Percentiles rank a stretch among this genome's conserved stretches.
phyloP scores from a whole-genome alignment of 352 stramenopile species.

The Blastocystis sp. region DNA sequence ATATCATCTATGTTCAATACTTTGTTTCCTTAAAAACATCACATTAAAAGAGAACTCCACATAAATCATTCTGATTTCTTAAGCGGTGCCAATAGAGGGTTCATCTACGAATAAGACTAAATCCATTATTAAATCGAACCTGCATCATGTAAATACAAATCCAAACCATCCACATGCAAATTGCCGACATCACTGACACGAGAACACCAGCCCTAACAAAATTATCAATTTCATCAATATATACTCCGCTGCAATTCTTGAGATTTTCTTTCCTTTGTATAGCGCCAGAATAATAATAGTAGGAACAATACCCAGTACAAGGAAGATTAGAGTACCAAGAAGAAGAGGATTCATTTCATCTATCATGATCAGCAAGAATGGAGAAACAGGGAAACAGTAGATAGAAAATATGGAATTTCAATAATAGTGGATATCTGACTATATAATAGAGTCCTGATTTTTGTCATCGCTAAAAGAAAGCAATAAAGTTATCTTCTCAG shows the following conservation, averaged over 20 bases:
- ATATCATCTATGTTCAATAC: not conserved
- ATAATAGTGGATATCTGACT: no score
- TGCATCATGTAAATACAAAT: slow-evolving; percentile 68
- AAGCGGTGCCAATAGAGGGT: slow-evolving; percentile 7
- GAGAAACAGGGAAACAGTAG: slow-evolving; percentile 39
- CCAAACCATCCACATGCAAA: slow-evolving; percentile 67
- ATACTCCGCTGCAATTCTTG: slow-evolving; percentile 23
- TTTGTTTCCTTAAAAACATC: not conserved
- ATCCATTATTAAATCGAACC: not conserved
- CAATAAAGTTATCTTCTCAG: no score
- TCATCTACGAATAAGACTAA: slow-evolving; percentile 14
- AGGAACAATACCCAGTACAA: slow-evolving; percentile 4
- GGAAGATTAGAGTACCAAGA: slow-evolving; percentile 29
- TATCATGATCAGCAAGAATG: not conserved
- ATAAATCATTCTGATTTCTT: slow-evolving; percentile 54
- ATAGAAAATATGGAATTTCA: no score
- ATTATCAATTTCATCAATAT: not conserved
- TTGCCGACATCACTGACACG: slow-evolving; percentile 2
- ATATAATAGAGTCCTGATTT: no score
- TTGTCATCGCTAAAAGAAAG: no score
- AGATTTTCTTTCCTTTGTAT: slow-evolving; percentile 61
- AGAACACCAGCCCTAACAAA: slow-evolving; percentile 30
- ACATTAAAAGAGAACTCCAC: not conserved
- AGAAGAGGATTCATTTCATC: slow-evolving; percentile 60
- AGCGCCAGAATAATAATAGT: slow-evolving; percentile 30